Evolutionary conservation across 208 protist species (phyloP).

Genomic region (Crithidia fasciculata): DNA sequence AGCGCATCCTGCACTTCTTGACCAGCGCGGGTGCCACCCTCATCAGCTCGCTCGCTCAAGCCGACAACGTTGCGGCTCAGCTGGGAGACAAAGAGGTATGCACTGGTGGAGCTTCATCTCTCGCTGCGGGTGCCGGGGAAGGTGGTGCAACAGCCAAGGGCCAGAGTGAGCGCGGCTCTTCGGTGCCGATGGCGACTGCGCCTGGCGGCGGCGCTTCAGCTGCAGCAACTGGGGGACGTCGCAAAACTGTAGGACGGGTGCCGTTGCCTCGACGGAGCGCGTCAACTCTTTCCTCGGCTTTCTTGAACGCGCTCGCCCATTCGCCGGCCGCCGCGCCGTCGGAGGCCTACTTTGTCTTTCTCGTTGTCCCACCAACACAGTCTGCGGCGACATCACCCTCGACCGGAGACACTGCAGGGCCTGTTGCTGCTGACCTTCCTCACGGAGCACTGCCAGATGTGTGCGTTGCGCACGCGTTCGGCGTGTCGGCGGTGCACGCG

Average conservation of each 20-base stretch:
- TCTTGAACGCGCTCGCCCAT: neutral
- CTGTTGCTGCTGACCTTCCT: neutral
- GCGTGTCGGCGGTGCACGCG: slow-evolving; percentile 46
- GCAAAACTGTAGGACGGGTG: slow-evolving; percentile 20
- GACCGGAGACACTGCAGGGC: neutral
- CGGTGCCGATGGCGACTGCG: neutral
- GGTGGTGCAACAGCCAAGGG: too few species aligned
- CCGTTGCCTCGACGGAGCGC: slow-evolving; percentile 19
- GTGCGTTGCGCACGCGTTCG: slow-evolving; percentile 54
- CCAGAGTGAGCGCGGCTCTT: neutral
- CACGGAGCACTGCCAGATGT: slow-evolving; percentile 20
- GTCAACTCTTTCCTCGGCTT: neutral
- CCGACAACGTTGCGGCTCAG: slow-evolving; percentile 26
- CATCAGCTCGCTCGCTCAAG: slow-evolving; percentile 23
- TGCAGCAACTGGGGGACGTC: neutral
- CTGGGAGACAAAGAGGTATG: slow-evolving; percentile 12
- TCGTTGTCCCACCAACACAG: neutral
- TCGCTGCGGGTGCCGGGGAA: too few species aligned
- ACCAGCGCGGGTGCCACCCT: slow-evolving; percentile 20
- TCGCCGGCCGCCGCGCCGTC: neutral
- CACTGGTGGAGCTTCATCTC: neutral
- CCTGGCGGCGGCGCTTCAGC: too few species aligned
- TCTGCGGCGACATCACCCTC: neutral
- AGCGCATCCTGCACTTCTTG: slow-evolving; percentile 33
- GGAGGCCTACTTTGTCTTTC: slow-evolving; percentile 23